These are phyloP conservation scores for Ophiocordyceps australis DNA, from an alignment of 2,329 filamentous ascomycete genomes.

Conservation along the genomic window DNA sequence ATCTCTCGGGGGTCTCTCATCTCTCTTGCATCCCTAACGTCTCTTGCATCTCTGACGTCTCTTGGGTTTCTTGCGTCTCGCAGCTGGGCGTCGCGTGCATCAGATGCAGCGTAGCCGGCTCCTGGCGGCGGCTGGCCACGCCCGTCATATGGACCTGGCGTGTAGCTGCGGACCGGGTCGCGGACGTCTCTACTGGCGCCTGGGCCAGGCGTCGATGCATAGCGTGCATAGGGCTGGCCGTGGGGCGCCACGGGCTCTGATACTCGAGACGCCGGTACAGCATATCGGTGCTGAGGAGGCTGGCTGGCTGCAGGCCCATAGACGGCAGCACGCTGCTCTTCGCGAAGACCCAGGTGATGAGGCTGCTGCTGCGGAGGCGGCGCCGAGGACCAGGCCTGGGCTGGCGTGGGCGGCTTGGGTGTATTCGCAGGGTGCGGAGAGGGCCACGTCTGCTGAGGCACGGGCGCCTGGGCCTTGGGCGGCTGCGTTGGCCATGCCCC, in stretches of 20 bases:
- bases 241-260: slow-evolving; percentile 21
- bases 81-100: slow-evolving; percentile 14
- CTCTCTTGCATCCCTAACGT: no score
- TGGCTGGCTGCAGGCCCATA: slow-evolving; percentile 13
- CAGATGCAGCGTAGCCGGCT: slow-evolving; percentile 13
- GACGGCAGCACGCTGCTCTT: slow-evolving; percentile 17
- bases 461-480: slow-evolving; percentile 15
- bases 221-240: slow-evolving; percentile 22
- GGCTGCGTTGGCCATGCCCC: slow-evolving; percentile 12
- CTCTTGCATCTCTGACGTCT: slow-evolving; percentile 19
- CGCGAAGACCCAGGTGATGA: slow-evolving; percentile 17
- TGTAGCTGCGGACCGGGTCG: slow-evolving; percentile 25
- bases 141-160: slow-evolving; percentile 22
- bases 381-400: slow-evolving; percentile 13
- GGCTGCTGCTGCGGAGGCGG: slow-evolving; percentile 13
- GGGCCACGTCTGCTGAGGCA: slow-evolving; percentile 14
- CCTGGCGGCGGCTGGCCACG: slow-evolving; percentile 19
- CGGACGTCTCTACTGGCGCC: slow-evolving; percentile 20
- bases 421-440: slow-evolving; percentile 11
- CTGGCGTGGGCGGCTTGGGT: slow-evolving; percentile 15
- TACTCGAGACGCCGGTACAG: slow-evolving; percentile 18
- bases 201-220: slow-evolving; percentile 22
- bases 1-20: no score
- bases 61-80: slow-evolving; percentile 13
- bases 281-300: slow-evolving; percentile 18